phyloP scores from a whole-genome alignment of 2,329 filamentous ascomycete genomes.

The Trichoderma koningiopsis region DNA sequence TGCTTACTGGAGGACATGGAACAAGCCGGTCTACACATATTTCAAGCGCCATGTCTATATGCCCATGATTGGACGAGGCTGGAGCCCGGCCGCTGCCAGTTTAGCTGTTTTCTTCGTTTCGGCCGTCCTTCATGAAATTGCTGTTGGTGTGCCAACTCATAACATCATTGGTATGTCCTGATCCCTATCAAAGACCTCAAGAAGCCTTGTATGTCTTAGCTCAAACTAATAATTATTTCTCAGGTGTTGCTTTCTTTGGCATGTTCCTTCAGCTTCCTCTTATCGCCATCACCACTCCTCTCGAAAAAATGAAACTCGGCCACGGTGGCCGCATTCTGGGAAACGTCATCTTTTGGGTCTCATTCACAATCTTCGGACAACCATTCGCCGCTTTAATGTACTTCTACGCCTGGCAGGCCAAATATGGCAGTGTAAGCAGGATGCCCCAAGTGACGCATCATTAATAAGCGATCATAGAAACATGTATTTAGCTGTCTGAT shows the following conservation, averaged over 20 bases:
- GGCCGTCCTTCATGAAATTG: constrained; percentile 84
- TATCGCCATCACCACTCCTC: constrained; percentile 74
- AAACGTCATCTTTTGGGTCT: constrained; percentile 95
- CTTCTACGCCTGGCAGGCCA: constrained; percentile 98
- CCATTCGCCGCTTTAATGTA: constrained; percentile 90
- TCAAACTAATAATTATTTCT: constrained; percentile 23
- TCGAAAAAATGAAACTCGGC: constrained; percentile 77
- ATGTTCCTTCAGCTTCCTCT: constrained; percentile 94
- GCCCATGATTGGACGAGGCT: constrained; percentile 82
- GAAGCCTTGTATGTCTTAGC: background rate
- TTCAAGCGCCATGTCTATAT: constrained; percentile 94
- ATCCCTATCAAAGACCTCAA: no score
- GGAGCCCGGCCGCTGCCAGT: constrained; percentile 70
- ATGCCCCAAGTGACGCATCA: constrained; percentile 25
- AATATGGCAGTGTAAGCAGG: constrained; percentile 80
- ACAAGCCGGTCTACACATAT: constrained; percentile 95
- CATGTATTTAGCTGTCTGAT: background rate
- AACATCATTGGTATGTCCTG: constrained; percentile 73
- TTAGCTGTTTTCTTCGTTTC: constrained; percentile 85
- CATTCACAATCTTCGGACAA: constrained; percentile 93
- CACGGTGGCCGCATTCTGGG: constrained; percentile 75
- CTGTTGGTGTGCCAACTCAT: constrained; percentile 93
- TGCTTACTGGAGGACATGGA: constrained; percentile 94
- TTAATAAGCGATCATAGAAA: background rate
- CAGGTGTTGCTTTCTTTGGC: constrained; percentile 86